Conservation (phyloP, 169 alveolate species). For the Plasmodium sp. region DNA sequence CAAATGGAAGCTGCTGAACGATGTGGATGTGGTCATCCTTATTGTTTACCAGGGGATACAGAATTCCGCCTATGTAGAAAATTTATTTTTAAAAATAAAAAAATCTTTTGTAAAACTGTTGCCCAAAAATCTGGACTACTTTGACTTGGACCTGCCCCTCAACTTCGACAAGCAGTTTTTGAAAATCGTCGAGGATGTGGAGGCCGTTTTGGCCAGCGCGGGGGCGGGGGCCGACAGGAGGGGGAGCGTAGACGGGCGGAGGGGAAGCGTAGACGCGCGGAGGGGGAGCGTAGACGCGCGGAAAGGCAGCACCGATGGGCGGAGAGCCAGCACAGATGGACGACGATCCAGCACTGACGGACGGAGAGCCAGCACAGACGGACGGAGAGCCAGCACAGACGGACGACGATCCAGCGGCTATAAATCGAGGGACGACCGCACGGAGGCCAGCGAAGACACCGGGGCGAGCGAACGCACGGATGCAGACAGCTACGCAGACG, state of each 20-base stretch:
- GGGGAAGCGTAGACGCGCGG: no score
- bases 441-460: not conserved
- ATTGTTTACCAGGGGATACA: conserved; percentile 62
- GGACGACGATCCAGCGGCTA: not conserved
- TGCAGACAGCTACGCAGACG: not conserved
- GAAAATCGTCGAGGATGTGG: conserved; percentile 40
- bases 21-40: conserved; percentile 47
- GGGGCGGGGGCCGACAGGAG: not conserved
- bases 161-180: conserved; percentile 54
- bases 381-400: not conserved
- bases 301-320: no score
- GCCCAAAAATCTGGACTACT: conserved; percentile 20
- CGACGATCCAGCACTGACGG: no score
- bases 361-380: not conserved
- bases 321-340: no score
- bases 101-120: conserved; percentile 34
- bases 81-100: conserved; percentile 36
- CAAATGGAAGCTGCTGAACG: conserved; percentile 56
- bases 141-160: conserved; percentile 18
- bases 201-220: not conserved
- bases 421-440: not conserved
- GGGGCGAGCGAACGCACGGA: not conserved
- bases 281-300: no score
- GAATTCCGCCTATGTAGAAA: conserved; percentile 41
- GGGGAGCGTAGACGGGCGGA: not conserved